Evolutionary conservation across 257 asterid genomes (phyloP).

Genomic region (Phtheirospermum japonicum): DNA sequence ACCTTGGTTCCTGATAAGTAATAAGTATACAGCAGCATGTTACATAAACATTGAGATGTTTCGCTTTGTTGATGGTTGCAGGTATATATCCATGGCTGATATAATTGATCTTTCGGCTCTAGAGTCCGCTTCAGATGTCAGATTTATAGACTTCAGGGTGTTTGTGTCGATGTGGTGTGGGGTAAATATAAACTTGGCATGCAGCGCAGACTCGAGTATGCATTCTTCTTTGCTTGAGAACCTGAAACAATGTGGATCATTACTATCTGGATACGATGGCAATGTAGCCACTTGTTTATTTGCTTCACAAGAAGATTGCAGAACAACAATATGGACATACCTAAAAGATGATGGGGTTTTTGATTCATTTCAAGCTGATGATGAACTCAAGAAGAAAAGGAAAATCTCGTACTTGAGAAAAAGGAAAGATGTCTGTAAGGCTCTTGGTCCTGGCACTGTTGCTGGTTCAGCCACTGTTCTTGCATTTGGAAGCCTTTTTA

Average conservation of each 20-base stretch:
- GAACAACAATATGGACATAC: slow-evolving; percentile 85
- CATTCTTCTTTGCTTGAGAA: slow-evolving; percentile 36
- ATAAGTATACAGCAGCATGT: not conserved
- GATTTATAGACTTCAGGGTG: slow-evolving; percentile 67
- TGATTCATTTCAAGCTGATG: slow-evolving; percentile 85
- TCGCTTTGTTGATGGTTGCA: slow-evolving; percentile 34
- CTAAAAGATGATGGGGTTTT: slow-evolving; percentile 44
- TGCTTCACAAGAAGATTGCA: slow-evolving; percentile 74
- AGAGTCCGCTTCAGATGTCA: slow-evolving; percentile 47
- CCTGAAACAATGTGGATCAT: slow-evolving; percentile 66
- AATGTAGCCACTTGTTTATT: slow-evolving; percentile 48
- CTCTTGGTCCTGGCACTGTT: slow-evolving; percentile 71
- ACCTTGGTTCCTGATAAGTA: slow-evolving; percentile 4
- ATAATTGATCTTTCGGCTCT: slow-evolving; percentile 63
- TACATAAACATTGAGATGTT: slow-evolving; percentile 12
- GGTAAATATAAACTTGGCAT: slow-evolving; percentile 45
- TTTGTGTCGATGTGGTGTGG: slow-evolving; percentile 75
- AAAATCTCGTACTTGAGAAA: slow-evolving; percentile 61
- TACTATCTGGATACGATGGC: slow-evolving; percentile 61
- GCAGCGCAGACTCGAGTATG: slow-evolving; percentile 34
- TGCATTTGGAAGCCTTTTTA: slow-evolving; percentile 80
- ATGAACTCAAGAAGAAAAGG: slow-evolving; percentile 73
- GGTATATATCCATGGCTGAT: slow-evolving; percentile 84
- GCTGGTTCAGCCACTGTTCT: slow-evolving; percentile 62
- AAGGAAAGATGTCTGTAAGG: slow-evolving; percentile 62